Evolutionary conservation across 164 flowering plant species (phyloP), one percentile per base, ranked within the genome.

Genomic region (Kingdonia uniflora): DNA sequence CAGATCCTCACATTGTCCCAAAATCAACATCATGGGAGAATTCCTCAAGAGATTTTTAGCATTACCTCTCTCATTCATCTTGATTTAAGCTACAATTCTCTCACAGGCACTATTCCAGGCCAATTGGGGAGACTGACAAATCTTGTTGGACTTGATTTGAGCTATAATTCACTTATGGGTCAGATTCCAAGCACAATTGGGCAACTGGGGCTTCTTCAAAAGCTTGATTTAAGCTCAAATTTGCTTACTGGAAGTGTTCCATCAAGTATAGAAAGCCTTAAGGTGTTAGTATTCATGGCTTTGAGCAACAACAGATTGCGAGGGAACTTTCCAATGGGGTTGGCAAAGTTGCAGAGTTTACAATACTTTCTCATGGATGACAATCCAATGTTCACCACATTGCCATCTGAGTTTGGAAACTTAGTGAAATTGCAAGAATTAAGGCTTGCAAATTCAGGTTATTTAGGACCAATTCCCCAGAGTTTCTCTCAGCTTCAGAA

Each of bases 361-460:
- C 82, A 88, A 65, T 88, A 85, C 66, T 78, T 85, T 47, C 63
- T 88, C 21, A 81, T 83, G 94, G 96, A 85, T 59, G 77, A 79
- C 41, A 88, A 88, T 59, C 91, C 91, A 11, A 78, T 85, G 83
- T 74, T 58, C 63, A 60, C 71, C 14, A 55, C 77, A 6, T 51
- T 88, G 33, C 89, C 95, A 11, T 14, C 20, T 22, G 81, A 74
- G 29, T 60, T 88, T 47, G 79, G 89, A 3, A 64, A 55, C 52
- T 57, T 88, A 29, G 58, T 68, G 60, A 85, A 73, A 40, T 71
- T 88, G 2, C 85, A 85, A 68, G 97, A 85, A 47, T 80, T 88
- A 10, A 75, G 95, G 66, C 89, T 85, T 29, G 78, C 87, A 1
- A 76, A 74, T 67, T 88, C 80, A 16, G 89, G 89, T 0, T 83